phyloP scores from a whole-genome alignment of 306 rosid genomes.

The Hippophae tibetana region DNA sequence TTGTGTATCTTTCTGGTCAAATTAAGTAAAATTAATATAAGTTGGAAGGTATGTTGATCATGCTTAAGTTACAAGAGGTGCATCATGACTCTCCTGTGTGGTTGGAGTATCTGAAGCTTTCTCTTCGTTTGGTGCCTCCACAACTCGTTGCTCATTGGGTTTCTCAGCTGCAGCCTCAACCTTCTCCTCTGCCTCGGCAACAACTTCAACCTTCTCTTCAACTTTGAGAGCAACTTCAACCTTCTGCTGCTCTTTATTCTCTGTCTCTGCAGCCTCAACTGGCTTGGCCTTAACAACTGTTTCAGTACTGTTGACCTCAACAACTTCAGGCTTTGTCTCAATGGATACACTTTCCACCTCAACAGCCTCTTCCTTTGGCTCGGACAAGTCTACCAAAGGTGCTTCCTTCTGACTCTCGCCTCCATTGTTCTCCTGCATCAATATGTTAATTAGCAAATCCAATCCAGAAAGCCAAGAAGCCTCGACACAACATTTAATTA shows the following conservation, averaged over 20 bases:
- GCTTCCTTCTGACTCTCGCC: slow-evolving; percentile 29
- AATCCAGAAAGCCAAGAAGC: background rate
- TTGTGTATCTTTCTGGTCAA: too few species aligned
- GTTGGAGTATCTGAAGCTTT: too few species aligned
- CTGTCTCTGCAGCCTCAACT: slow-evolving; percentile 8
- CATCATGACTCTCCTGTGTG: too few species aligned
- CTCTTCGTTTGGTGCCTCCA: too few species aligned
- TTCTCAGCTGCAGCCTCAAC: background rate
- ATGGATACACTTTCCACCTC: slow-evolving; percentile 1
- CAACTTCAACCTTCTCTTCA: background rate
- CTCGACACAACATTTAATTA: too few species aligned
- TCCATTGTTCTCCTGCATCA: slow-evolving; percentile 24
- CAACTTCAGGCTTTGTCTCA: slow-evolving; percentile 2
- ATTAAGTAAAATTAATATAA: too few species aligned
- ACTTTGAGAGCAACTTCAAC: slow-evolving; percentile 15
- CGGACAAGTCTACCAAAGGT: slow-evolving; percentile 29
- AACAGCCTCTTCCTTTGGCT: slow-evolving; percentile 21
- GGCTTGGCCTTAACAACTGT: slow-evolving; percentile 10
- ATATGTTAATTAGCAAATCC: background rate
- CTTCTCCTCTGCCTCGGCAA: slow-evolving; percentile 1
- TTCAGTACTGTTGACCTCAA: slow-evolving; percentile 16
- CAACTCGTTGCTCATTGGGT: background rate
- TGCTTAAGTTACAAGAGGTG: too few species aligned
- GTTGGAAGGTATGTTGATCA: too few species aligned
- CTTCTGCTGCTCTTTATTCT: slow-evolving; percentile 5